Percentiles rank a stretch among this genome's conserved stretches.
Evolutionary conservation across 2,329 filamentous ascomycete species (phyloP).

Genomic region (Fusarium sp.): DNA sequence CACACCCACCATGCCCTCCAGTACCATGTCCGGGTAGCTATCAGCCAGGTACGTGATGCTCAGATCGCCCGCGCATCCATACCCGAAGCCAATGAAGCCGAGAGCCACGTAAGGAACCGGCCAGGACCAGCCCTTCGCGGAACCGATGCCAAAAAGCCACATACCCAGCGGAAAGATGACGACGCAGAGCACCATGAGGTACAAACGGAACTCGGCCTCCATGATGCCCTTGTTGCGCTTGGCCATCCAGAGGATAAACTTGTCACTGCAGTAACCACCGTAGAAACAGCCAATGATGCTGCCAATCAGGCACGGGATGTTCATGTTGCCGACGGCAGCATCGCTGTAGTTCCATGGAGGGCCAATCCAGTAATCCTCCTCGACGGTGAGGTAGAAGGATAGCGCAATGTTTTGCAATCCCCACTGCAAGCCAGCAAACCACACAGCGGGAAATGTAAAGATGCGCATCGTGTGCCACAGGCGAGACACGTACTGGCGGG

Average conservation of each 20-base stretch:
- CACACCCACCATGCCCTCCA: constrained; percentile 70
- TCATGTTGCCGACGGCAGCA: constrained; percentile 67
- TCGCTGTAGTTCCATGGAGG: constrained; percentile 67
- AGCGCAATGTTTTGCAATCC: constrained; percentile 71
- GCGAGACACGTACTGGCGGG: constrained; percentile 65
- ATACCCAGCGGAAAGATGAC: constrained; percentile 63
- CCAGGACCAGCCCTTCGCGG: constrained; percentile 64
- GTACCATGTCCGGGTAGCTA: constrained; percentile 66
- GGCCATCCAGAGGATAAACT: constrained; percentile 67
- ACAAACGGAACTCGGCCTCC: constrained; percentile 66
- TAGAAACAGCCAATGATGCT: constrained; percentile 67
- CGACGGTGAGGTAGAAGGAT: constrained; percentile 68
- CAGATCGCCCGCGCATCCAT: constrained; percentile 68
- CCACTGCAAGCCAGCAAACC: constrained; percentile 70
- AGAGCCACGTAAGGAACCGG: constrained; percentile 65
- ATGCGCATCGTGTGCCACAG: constrained; percentile 67
- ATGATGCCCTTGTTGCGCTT: constrained; percentile 64
- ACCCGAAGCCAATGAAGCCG: constrained; percentile 70
- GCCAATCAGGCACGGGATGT: constrained; percentile 66
- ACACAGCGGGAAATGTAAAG: constrained; percentile 68
- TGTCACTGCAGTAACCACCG: constrained; percentile 68
- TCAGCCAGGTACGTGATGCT: constrained; percentile 67
- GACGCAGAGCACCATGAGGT: constrained; percentile 62
- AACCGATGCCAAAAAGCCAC: constrained; percentile 65
- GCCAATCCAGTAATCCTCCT: constrained; percentile 67